Conservation (phyloP, 306 rosid genomes). For the Quercus parvula region DNA sequence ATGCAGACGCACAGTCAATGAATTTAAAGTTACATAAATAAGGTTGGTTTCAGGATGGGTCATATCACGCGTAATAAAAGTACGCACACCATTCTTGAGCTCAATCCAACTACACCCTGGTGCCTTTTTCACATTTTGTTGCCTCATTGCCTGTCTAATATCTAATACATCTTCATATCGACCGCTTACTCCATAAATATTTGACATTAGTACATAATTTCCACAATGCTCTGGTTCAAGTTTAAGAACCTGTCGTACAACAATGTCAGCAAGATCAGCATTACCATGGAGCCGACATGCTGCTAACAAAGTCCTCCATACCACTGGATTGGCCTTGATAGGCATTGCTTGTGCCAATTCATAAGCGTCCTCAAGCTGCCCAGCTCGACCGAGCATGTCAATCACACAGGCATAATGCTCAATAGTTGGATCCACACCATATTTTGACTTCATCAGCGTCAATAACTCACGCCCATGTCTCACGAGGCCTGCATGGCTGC, state of each 20-base stretch:
- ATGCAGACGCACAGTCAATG: slow-evolving; percentile 57
- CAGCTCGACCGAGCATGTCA: slow-evolving; percentile 86
- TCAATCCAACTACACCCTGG: slow-evolving; percentile 93
- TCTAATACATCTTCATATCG: slow-evolving; percentile 63
- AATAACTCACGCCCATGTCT: slow-evolving; percentile 60
- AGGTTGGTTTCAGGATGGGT: slow-evolving; percentile 52
- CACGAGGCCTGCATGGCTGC: slow-evolving; percentile 76
- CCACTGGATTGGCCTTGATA: slow-evolving; percentile 56
- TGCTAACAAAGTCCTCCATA: slow-evolving; percentile 79
- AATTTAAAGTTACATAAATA: slow-evolving; percentile 59
- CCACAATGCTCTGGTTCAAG: slow-evolving; percentile 76
- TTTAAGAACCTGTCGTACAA: slow-evolving; percentile 52
- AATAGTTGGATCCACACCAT: slow-evolving; percentile 60
- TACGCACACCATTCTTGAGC: slow-evolving; percentile 68
- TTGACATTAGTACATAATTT: slow-evolving; percentile 73
- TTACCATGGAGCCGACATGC: slow-evolving; percentile 69
- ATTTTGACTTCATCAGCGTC: slow-evolving; percentile 50
- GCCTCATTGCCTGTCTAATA: slow-evolving; percentile 67
- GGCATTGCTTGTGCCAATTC: slow-evolving; percentile 55
- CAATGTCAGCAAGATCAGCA: slow-evolving; percentile 59
- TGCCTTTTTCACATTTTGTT: slow-evolving; percentile 69
- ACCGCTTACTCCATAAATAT: slow-evolving; percentile 64
- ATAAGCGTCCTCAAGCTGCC: slow-evolving; percentile 60
- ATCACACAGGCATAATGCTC: slow-evolving; percentile 80
- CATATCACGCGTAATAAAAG: slow-evolving; percentile 64